Evolutionary conservation across 2,329 filamentous ascomycete genomes (phyloP), one percentile per base, ranked within the genome.

Genomic region (Cadophora sp.): DNA sequence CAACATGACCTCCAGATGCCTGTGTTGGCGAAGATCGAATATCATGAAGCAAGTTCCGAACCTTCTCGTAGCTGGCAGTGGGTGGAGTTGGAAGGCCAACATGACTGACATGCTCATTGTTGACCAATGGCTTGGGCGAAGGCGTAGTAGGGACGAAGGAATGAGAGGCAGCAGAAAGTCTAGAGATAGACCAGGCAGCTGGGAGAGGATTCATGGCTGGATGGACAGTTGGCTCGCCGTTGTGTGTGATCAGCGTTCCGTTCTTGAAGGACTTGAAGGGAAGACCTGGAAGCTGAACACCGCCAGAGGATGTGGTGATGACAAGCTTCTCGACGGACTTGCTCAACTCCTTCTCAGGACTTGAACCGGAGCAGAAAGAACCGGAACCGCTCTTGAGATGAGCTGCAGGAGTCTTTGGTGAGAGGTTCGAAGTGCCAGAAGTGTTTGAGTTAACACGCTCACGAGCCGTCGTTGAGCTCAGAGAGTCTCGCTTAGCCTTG

Each of bases 231-330:
- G 65, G 51, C 50, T 64, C 50, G 16, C 59, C 63, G 53, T 65
- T 68, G 7, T 55, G 20, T 11, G 62, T 68, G 20, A 62, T 53
- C 22, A 68, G 30, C 11, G 66, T 65, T n/a, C 63, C 66, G 16
- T 59, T 65, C 36, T 53, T 53, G 36, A 58, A 63, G n/a, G 66
- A 62, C 43, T 59, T 68, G 59, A 65, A 65, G 4, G n/a, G 30
- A 20, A 64, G 62, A 16, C 47, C 36, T 24, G 65, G 59, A 33
- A 45, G 58, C 18, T 60, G 58, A 36, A 51, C 24, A 18, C 22
- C 43, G 9, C 6, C 18, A 20, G 18, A 20, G 18, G 27, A 9
- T 45, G 27, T n/a, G 48, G 18, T 43, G 16, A 41, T 11, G 47
- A 13, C 22, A 22, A 58, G 45, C 33, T 58, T 50, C 1, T 41